These are phyloP conservation scores for Aspergillus sp. DNA, from an alignment of 2,329 filamentous ascomycete genomes.

Conservation along the genomic window DNA sequence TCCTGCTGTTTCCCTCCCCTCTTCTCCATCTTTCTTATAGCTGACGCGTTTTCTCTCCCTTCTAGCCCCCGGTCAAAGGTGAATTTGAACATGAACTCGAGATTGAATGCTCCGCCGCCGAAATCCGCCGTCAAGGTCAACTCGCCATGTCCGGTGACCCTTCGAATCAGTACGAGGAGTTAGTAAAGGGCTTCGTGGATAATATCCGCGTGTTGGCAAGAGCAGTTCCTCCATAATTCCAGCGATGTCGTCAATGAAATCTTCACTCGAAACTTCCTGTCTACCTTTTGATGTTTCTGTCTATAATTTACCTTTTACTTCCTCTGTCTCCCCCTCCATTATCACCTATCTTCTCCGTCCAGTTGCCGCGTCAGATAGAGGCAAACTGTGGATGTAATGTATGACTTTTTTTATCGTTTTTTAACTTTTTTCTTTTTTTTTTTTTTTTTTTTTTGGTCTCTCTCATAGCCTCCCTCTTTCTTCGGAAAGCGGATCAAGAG, in stretches of 20 bases:
- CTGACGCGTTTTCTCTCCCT: slow-evolving; percentile 8
- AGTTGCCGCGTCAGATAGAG: neutral
- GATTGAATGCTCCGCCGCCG: slow-evolving; percentile 48
- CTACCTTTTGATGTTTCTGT: slow-evolving; percentile 3
- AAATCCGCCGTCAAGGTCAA: slow-evolving; percentile 45
- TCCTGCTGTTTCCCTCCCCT: neutral
- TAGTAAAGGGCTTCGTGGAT: slow-evolving; percentile 50
- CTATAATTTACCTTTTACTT: neutral
- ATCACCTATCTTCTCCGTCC: neutral
- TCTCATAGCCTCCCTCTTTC: too few species aligned
- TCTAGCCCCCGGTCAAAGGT: slow-evolving; percentile 31
- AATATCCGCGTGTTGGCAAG: slow-evolving; percentile 48
- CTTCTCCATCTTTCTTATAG: neutral
- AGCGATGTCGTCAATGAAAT: neutral
- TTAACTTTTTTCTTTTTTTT: too few species aligned
- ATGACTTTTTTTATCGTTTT: neutral
- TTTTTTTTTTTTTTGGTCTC: too few species aligned
- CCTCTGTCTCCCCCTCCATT: neutral
- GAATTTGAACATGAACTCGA: slow-evolving; percentile 51
- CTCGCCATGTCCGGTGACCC: slow-evolving; percentile 40
- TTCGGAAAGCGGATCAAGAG: neutral
- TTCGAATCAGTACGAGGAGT: slow-evolving; percentile 45
- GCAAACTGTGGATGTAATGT: neutral
- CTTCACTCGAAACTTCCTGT: neutral
- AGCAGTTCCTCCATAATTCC: slow-evolving; percentile 34